Percentiles rank a stretch among this genome's conserved stretches.
phyloP scores from a whole-genome alignment of 2,329 filamentous ascomycete genomes.

The Westerdykella sp. region DNA sequence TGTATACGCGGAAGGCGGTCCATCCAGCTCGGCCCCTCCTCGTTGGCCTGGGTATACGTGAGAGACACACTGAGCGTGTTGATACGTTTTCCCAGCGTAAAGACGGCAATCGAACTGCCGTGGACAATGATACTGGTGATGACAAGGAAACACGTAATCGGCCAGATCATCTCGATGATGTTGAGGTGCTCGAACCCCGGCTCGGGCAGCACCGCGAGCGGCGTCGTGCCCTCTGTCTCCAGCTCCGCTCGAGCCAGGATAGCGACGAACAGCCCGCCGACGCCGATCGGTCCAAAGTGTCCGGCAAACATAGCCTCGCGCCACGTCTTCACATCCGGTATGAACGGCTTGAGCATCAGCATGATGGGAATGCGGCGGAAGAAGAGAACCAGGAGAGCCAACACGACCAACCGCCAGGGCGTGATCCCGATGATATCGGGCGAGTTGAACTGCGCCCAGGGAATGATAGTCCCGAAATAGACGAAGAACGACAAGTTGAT shows the following conservation, averaged over 20 bases:
- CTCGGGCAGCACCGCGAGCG: conserved; percentile 57
- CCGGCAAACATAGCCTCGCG: conserved; percentile 93
- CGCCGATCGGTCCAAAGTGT: conserved; percentile 95
- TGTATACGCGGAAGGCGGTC: conserved; percentile 77
- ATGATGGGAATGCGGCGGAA: conserved; percentile 96
- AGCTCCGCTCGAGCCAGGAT: conserved; percentile 91
- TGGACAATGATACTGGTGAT: conserved; percentile 92
- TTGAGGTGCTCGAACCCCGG: conserved; percentile 56
- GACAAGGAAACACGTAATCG: conserved; percentile 88
- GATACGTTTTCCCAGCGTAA: conserved; percentile 95
- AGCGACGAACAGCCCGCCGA: conserved; percentile 91
- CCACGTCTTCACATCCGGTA: conserved; percentile 97
- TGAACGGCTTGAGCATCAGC: conserved; percentile 82
- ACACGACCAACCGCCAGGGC: conserved; percentile 87
- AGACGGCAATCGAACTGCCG: conserved; percentile 96
- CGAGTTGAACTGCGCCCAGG: conserved; percentile 87
- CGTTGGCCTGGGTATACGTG: conserved; percentile 87
- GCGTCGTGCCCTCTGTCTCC: conserved; percentile 69
- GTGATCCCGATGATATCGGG: conserved; percentile 60
- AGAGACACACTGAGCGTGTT: conserved; percentile 93
- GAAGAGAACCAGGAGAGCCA: conserved; percentile 87
- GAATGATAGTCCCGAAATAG: conserved; percentile 94
- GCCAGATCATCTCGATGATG: conserved; percentile 85
- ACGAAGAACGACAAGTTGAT: conserved; percentile 98
- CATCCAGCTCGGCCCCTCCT: conserved; percentile 91